Evolutionary conservation across 192 early-diverging fungal genomes (phyloP).

Genomic region (Coemansia sp.): DNA sequence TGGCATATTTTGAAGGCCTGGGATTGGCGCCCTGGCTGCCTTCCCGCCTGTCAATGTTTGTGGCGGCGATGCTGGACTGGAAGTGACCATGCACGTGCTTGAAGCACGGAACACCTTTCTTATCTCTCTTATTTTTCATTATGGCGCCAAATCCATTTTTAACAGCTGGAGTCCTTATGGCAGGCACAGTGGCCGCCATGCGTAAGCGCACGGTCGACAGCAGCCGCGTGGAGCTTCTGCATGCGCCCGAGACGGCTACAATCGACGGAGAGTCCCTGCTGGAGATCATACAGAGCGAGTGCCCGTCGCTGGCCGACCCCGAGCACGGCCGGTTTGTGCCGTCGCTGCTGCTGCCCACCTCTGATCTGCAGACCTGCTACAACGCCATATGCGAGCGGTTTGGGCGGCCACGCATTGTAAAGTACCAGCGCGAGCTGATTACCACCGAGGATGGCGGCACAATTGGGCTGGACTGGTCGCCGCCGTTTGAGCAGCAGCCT

Average conservation of each 20-base stretch:
- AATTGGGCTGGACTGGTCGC: constrained; percentile 85
- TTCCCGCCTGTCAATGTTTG: constrained; percentile 61
- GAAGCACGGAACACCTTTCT: constrained; percentile 1
- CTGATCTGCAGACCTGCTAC: constrained; percentile 73
- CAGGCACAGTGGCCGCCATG: constrained; percentile 16
- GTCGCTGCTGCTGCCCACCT: constrained; percentile 67
- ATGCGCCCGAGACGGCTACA: constrained; percentile 31
- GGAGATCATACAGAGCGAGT: constrained; percentile 33
- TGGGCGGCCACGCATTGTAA: constrained; percentile 19
- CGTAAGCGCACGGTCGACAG: constrained; percentile 39
- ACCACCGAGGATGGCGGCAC: constrained; percentile 79
- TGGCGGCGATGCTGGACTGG: constrained; percentile 37
- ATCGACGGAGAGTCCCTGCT: constrained; percentile 23
- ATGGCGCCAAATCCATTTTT: constrained; percentile 32
- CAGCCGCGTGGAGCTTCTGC: constrained; percentile 37
- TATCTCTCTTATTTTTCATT: not conserved
- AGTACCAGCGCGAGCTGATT: constrained; percentile 57
- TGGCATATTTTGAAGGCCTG: constrained; percentile 69
- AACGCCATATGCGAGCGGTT: constrained; percentile 53
- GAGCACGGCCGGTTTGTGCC: constrained; percentile 61
- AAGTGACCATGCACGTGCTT: not conserved
- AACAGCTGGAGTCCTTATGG: constrained; percentile 18
- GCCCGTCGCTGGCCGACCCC: constrained; percentile 58
- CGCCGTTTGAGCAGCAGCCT: constrained; percentile 55
- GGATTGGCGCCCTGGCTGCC: constrained; percentile 57